These are phyloP conservation scores for Scheffersomyces amazonensis DNA, from an alignment of 805 yeast species.

Conservation along the genomic window DNA sequence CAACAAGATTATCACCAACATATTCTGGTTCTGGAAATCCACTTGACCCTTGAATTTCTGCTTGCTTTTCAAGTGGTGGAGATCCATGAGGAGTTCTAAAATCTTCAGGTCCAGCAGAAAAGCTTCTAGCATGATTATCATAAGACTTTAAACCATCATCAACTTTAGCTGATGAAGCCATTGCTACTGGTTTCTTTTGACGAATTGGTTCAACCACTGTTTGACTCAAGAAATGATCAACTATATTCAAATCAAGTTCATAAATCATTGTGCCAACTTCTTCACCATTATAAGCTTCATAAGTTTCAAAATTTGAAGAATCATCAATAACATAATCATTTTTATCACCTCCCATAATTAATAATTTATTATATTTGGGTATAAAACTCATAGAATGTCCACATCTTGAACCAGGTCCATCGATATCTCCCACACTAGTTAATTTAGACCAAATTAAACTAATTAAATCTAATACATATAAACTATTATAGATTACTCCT, in stretches of 20 bases:
- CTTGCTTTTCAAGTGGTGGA: slow-evolving; percentile 15
- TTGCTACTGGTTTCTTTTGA: slow-evolving; percentile 5
- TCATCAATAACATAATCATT: slow-evolving; percentile 59
- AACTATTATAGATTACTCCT: slow-evolving; percentile 64
- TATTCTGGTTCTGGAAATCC: not conserved
- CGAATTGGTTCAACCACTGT: not conserved
- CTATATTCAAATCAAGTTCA: slow-evolving; percentile 54
- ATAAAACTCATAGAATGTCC: slow-evolving; percentile 86
- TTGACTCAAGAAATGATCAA: slow-evolving; percentile 27
- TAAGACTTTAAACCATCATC: slow-evolving; percentile 6
- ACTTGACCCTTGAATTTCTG: not conserved
- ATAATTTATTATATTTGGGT: slow-evolving; percentile 60
- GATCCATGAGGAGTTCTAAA: slow-evolving; percentile 28
- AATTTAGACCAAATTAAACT: slow-evolving; percentile 72
- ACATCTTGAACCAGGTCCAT: slow-evolving; percentile 77
- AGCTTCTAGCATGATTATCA: slow-evolving; percentile 33
- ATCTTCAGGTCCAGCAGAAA: slow-evolving; percentile 34
- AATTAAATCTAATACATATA: slow-evolving; percentile 74
- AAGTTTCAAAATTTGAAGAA: slow-evolving; percentile 48
- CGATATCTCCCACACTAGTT: slow-evolving; percentile 43
- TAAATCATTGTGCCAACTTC: slow-evolving; percentile 56
- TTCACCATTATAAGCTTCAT: slow-evolving; percentile 48
- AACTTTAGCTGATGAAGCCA: slow-evolving; percentile 2
- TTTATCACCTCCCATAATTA: slow-evolving; percentile 91
- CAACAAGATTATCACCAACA: slow-evolving; percentile 22